Evolutionary conservation across 1,284 basidiomycete species (phyloP).

Genomic region (Rhodotorula sp.): DNA sequence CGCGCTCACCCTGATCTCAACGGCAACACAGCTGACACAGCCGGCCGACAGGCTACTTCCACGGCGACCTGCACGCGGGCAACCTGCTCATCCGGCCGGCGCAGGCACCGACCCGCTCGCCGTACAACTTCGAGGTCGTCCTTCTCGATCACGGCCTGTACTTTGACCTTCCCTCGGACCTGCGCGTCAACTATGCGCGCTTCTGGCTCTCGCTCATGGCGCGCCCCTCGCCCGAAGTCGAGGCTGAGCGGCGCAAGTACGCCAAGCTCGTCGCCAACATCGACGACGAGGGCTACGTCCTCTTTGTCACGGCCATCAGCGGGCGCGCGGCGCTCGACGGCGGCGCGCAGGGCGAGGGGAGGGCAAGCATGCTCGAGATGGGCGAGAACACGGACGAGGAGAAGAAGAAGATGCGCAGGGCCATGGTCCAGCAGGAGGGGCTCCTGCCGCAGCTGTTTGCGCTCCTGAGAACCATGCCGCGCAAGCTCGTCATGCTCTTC

Average conservation of each 20-base stretch:
- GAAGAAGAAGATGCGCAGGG: conserved; percentile 73
- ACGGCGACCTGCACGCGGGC: conserved; percentile 63
- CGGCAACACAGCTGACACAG: too few relatives aligned
- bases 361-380: conserved; percentile 68
- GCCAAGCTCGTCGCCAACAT: conserved; percentile 84
- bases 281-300: conserved; percentile 65
- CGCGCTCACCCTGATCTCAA: conserved; percentile 25
- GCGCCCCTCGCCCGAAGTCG: conserved; percentile 64
- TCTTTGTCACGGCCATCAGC: conserved; percentile 83
- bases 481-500: conserved; percentile 76
- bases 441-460: conserved; percentile 79
- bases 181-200: conserved; percentile 65
- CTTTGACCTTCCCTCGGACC: conserved; percentile 77
- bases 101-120: conserved; percentile 65
- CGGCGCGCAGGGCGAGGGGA: conserved; percentile 20
- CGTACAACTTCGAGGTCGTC: conserved; percentile 92
- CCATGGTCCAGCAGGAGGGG: conserved; percentile 77
- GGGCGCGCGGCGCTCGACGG: conserved; percentile 55
- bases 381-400: conserved; percentile 68
- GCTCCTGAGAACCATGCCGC: conserved; percentile 76
- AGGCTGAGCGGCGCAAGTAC: conserved; percentile 73
- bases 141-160: conserved; percentile 89
- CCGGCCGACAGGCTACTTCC: conserved; percentile 48
- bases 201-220: conserved; percentile 86
- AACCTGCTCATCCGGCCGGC: conserved; percentile 87